Percentiles rank a stretch among this genome's conserved stretches.
Evolutionary conservation across 2,329 filamentous ascomycete species (phyloP).

Genomic region (Exophiala mesophila): DNA sequence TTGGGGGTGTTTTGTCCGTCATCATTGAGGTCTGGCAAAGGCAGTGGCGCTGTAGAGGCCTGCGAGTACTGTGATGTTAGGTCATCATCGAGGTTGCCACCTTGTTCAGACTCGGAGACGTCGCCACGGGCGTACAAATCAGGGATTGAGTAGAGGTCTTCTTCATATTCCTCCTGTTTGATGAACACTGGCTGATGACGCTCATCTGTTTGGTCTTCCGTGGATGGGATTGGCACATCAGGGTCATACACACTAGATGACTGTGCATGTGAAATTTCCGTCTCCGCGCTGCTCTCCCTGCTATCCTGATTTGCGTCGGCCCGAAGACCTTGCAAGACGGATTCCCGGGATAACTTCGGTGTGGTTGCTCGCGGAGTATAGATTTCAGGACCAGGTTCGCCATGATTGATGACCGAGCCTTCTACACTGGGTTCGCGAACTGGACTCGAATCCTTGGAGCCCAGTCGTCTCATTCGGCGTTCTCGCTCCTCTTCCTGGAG

Average conservation of each 20-base stretch:
- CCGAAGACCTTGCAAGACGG: slow-evolving; percentile 77
- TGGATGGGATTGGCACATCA: slow-evolving; percentile 82
- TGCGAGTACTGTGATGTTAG: slow-evolving; percentile 50
- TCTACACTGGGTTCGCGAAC: slow-evolving; percentile 32
- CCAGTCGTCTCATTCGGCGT: slow-evolving; percentile 62
- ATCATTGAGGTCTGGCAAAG: slow-evolving; percentile 30
- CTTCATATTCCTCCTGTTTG: slow-evolving; percentile 58
- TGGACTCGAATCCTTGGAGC: slow-evolving; percentile 34
- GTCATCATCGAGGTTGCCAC: slow-evolving; percentile 41
- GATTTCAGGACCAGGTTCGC: slow-evolving; percentile 43
- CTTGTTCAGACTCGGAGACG: slow-evolving; percentile 34
- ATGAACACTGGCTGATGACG: slow-evolving; percentile 55
- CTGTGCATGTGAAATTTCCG: slow-evolving; percentile 37
- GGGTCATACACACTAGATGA: slow-evolving; percentile 57
- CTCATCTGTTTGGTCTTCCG: slow-evolving; percentile 54
- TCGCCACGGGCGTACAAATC: slow-evolving; percentile 56
- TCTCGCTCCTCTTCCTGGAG: slow-evolving; percentile 65
- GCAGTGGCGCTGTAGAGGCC: slow-evolving; percentile 32
- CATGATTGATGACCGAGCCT: slow-evolving; percentile 30
- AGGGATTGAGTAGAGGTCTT: slow-evolving; percentile 63
- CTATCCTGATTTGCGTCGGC: slow-evolving; percentile 55
- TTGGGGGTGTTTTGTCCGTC: slow-evolving; percentile 45
- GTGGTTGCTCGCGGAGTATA: slow-evolving; percentile 62
- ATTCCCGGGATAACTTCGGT: slow-evolving; percentile 66
- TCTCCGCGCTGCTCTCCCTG: slow-evolving; percentile 42